Conservation (phyloP, 495 filamentous ascomycete genomes). For the Penicillium taxi region DNA sequence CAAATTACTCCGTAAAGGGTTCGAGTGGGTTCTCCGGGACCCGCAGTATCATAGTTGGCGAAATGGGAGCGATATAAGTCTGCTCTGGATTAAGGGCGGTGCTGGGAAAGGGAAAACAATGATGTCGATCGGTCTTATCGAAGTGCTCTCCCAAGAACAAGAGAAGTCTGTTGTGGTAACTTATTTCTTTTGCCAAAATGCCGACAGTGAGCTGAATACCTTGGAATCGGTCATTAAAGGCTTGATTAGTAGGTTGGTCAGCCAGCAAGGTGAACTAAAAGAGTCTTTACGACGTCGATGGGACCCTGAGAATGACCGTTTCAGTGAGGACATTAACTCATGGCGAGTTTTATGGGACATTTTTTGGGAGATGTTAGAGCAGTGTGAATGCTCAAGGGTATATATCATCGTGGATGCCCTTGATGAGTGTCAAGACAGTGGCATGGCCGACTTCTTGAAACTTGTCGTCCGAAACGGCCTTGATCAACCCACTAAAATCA, state of each 20-base stretch:
- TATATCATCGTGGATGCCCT: conserved; percentile 15
- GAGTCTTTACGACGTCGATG: conserved; percentile 16
- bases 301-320: conserved; percentile 3
- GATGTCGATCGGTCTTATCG: conserved; percentile 12
- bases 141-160: conserved; percentile 1
- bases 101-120: conserved; percentile 30
- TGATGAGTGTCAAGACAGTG: conserved; percentile 14
- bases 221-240: conserved; percentile 30
- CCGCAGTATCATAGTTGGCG: conserved; percentile 3
- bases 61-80: background rate
- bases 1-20: conserved; percentile 1
- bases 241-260: conserved; percentile 27
- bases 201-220: conserved; percentile 26
- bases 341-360: conserved; percentile 21
- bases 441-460: conserved; percentile 23
- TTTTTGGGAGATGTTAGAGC: conserved; percentile 21
- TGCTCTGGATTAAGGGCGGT: conserved; percentile 37
- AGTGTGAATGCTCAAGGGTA: conserved; percentile 4
- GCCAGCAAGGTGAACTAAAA: conserved; percentile 20
- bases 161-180: conserved; percentile 15
- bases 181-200: conserved; percentile 43
- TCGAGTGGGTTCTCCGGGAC: conserved; percentile 4
- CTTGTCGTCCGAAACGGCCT: conserved; percentile 17
- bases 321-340: conserved; percentile 1
- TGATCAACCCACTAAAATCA: conserved; percentile 11